phyloP scores from a whole-genome alignment of 345 rosid species.

The Citrus australasica region DNA sequence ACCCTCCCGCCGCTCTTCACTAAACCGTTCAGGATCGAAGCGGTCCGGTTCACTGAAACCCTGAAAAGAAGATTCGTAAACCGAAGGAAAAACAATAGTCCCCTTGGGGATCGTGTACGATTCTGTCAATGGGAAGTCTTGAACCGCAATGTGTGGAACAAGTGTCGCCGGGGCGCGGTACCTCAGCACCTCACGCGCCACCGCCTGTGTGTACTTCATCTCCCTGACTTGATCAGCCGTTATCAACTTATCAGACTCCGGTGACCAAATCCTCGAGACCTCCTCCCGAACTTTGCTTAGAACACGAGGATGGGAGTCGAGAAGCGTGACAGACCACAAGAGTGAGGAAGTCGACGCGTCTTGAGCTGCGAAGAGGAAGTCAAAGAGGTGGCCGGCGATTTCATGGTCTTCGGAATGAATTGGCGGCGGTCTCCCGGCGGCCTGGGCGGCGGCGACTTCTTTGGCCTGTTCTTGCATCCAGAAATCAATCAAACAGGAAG shows the following conservation, averaged over 20 bases:
- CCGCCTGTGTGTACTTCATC: slow-evolving; percentile 79
- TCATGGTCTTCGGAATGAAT: slow-evolving; percentile 44
- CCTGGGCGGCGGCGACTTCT: slow-evolving; percentile 32
- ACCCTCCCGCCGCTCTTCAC: slow-evolving; percentile 55
- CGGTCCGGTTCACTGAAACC: slow-evolving; percentile 66
- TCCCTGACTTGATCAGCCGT: slow-evolving; percentile 58
- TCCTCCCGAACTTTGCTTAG: slow-evolving; percentile 59
- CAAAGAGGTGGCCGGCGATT: slow-evolving; percentile 68
- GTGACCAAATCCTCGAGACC: slow-evolving; percentile 66
- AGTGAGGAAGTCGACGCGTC: slow-evolving; percentile 92
- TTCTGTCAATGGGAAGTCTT: slow-evolving; percentile 60
- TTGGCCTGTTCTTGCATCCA: slow-evolving; percentile 67
- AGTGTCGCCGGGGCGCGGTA: slow-evolving; percentile 75
- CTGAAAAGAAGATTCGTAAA: slow-evolving; percentile 79
- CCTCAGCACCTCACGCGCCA: slow-evolving; percentile 84
- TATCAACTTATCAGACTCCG: slow-evolving; percentile 52
- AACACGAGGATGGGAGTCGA: slow-evolving; percentile 75
- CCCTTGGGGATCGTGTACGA: slow-evolving; percentile 79
- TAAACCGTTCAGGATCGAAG: slow-evolving; percentile 80
- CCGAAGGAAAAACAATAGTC: slow-evolving; percentile 76
- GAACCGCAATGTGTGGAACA: slow-evolving; percentile 78
- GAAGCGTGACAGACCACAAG: slow-evolving; percentile 70
- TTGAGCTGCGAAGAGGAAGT: slow-evolving; percentile 82
- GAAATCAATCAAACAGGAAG: slow-evolving; percentile 66
- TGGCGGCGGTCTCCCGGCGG: slow-evolving; percentile 34